Base-by-base conservation (phyloP, 2,329 filamentous ascomycete species). In the Fusarium napiforme region DNA sequence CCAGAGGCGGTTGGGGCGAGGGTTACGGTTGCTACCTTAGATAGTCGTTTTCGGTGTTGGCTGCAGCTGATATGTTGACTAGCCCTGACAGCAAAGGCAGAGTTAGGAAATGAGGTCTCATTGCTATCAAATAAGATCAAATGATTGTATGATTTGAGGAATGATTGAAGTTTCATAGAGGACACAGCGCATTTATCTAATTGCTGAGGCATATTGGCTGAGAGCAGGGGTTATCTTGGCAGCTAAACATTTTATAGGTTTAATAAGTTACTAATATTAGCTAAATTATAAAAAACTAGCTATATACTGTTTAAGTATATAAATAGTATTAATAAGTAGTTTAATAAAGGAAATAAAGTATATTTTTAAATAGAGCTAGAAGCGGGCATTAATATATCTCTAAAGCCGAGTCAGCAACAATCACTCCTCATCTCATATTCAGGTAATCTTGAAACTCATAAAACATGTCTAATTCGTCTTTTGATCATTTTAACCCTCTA, bases 401-500 rank as follows among this genome's bases (percentile, higher is more conserved):
- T 30, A 8, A 19, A 6, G 5, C 5, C 21, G 58, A 15, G 18
- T 28, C 4, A 6, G 30, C 4, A 12, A 32, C 23, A n/a, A 7
- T 21, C 9, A 19, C 19, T 30, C 3, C n/a, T n/a, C 5, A 32
- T 50, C 2, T 26, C 7, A 36, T 19, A 7, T 23, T 18, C 18
- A 11, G 26, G 26, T 26, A 26, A 26, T 26, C 26, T 26, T 26
- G 26, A 15, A 32, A 9, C 9, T 36, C 7, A 16, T 5, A 1
- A 45, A 42, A 43, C 11, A 26, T 42, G 30, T 64, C 56, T 61
- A 58, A 37, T 37, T 43, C n/a, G 26, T 43, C 60, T 64, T 57
- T 34, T 32, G 8, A 49, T 56, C 30, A 34, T 57, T 66, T 66
- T 40, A 11, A 26, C 14, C 30, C 19, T 65, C 61, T 65, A 63